Conservation (phyloP, 2,329 filamentous ascomycete genomes). For the Aureobasidium sp. region DNA sequence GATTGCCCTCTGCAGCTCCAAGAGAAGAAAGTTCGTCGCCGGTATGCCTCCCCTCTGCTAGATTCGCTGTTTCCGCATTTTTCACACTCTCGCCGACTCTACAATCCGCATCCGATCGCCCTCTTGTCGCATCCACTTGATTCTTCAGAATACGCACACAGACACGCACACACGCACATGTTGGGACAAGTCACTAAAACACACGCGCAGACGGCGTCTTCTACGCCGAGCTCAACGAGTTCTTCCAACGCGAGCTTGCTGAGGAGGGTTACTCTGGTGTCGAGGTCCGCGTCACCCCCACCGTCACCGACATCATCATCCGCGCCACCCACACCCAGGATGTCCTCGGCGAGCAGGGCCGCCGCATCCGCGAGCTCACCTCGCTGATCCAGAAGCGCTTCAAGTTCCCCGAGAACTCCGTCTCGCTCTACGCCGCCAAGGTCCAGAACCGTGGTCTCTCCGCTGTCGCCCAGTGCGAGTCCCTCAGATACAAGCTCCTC, state of each 20-base stretch:
- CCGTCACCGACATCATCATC: constrained; percentile 99
- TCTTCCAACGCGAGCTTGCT: constrained; percentile 99
- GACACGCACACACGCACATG: neutral
- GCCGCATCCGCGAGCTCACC: constrained; percentile 99
- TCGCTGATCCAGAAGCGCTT: constrained; percentile 99
- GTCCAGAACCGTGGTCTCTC: constrained; percentile 99
- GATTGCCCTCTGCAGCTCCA: constrained; percentile 51
- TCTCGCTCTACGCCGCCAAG: constrained; percentile 99
- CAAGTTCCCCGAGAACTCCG: constrained; percentile 99
- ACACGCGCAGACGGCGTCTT: constrained; percentile 75
- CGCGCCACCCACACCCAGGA: constrained; percentile 99
- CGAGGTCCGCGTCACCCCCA: constrained; percentile 98
- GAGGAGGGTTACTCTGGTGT: constrained; percentile 99
- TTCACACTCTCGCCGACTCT: neutral
- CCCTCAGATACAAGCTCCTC: constrained; percentile 99
- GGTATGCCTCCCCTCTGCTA: constrained; percentile 24
- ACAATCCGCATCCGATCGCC: neutral
- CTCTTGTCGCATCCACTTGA: neutral
- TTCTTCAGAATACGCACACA: neutral
- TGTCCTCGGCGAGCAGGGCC: constrained; percentile 98
- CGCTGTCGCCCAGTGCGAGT: constrained; percentile 99
- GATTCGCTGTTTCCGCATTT: constrained; percentile 1
- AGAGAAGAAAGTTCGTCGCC: constrained; percentile 65
- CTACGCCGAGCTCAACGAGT: constrained; percentile 99
- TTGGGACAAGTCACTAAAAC: constrained; percentile 13